Evolutionary conservation across 805 yeast species (phyloP), one percentile per base, ranked within the genome.

Genomic region (Barnettozyma botsteinii): DNA sequence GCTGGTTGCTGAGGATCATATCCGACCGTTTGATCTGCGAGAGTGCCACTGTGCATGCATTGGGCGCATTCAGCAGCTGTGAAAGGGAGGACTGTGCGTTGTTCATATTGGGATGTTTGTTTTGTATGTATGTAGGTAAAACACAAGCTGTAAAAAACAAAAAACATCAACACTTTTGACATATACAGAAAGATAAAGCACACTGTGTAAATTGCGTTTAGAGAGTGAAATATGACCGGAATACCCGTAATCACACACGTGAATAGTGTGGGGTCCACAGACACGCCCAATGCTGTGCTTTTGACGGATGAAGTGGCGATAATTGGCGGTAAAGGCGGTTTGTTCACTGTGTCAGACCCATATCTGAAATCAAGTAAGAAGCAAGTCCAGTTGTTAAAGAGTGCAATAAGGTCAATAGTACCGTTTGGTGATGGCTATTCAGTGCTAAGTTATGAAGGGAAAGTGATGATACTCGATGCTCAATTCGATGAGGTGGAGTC

Each of bases 1-100:
- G 20, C 35, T 55, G 60, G 26, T 51, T 45, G 24, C 44, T 34
- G 21, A 55, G 45, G 10, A 54, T 49, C 8, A 42, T 31, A 26
- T 53, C 57, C 0, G 51, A 34, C 1, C 56, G 46, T 25, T 44
- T 43, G 17, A 55, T 49, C 41, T 53, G 58, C n/a, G 40, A 31
- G 3, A 42, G 34, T 1, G 34, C 35, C 6, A 31, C 33, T 2
- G 46, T 38, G 25, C 40, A 35, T 7, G 33, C 40, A 19, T 42
- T 42, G 6, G 46, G 42, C 9, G 30, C 13, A 14, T 30, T 34
- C 7, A 30, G 7, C n/a, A 39, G 20, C 24, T 34, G 33, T 8
- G 18, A n/a, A 4, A 31, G 30, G 8, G 30, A 19, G 1, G 22
- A 7, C 11, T 37, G 40, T 8, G 27, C 35, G 11, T 26, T 26